These are phyloP conservation scores for Pichia sp. DNA, from an alignment of 1,139 yeast species.

Conservation along the genomic window DNA sequence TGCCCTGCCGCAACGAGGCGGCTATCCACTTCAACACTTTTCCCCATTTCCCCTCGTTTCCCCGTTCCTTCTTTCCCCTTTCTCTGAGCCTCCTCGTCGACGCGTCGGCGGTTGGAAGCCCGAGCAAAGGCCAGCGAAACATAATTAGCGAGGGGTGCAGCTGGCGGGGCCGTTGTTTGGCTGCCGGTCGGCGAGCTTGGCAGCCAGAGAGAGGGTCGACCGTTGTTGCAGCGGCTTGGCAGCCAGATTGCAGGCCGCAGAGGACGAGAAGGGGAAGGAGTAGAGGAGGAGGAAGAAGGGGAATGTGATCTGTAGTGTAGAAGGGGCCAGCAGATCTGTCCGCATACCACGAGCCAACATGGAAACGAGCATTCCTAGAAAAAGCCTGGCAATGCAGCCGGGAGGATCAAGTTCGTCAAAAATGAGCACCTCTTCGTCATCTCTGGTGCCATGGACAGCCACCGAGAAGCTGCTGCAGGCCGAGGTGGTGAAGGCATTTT, in stretches of 20 bases:
- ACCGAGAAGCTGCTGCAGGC: slow-evolving; percentile 16
- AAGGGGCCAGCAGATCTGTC: background rate
- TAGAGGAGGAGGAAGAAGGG: background rate
- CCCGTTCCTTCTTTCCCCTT: background rate
- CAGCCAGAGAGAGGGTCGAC: no score
- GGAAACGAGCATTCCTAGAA: slow-evolving; percentile 1
- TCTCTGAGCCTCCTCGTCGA: background rate
- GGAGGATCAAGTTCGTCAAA: slow-evolving; percentile 1
- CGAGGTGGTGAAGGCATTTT: slow-evolving; percentile 49
- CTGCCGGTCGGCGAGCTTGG: no score
- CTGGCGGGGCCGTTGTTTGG: no score
- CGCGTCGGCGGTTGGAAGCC: background rate
- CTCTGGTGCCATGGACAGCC: slow-evolving; percentile 11
- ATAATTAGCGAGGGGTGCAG: no score
- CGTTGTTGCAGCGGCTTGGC: background rate
- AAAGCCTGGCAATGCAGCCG: background rate
- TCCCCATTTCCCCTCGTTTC: background rate
- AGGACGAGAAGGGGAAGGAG: no score
- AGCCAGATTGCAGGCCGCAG: background rate
- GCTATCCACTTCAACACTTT: background rate
- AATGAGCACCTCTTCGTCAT: background rate
- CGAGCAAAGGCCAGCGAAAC: no score
- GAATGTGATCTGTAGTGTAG: background rate
- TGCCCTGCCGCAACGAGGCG: no score
- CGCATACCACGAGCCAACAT: background rate